Percentiles rank a stretch among this genome's conserved stretches.
These are phyloP conservation scores for Caryopteris hybrid DNA, from an alignment of 305 asterid genomes.

Conservation along the genomic window DNA sequence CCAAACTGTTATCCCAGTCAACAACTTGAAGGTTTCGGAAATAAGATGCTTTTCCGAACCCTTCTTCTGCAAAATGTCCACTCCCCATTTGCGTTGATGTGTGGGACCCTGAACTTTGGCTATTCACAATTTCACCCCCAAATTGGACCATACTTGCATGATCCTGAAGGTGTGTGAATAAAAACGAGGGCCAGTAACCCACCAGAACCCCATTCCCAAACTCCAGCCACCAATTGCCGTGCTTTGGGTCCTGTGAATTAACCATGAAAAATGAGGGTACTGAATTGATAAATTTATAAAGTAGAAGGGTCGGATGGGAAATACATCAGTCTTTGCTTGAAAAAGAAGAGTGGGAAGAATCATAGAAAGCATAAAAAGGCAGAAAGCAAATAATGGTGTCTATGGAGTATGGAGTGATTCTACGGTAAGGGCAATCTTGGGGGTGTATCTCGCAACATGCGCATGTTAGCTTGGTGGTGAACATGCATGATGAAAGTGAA, in stretches of 20 bases:
- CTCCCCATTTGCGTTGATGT: slow-evolving; percentile 98
- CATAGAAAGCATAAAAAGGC: slow-evolving; percentile 38
- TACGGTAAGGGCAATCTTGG: slow-evolving; percentile 19
- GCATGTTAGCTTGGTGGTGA: slow-evolving; percentile 24
- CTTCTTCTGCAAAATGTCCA: slow-evolving; percentile 92
- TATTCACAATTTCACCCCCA: slow-evolving; percentile 88
- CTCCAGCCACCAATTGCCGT: slow-evolving; percentile 99
- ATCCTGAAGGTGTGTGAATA: slow-evolving; percentile 68
- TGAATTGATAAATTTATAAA: slow-evolving; percentile 9
- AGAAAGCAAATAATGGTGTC: slow-evolving; percentile 39
- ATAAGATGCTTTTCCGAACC: slow-evolving; percentile 90
- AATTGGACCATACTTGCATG: slow-evolving; percentile 91
- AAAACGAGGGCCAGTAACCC: slow-evolving; percentile 89
- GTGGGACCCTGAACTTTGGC: slow-evolving; percentile 46
- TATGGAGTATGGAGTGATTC: slow-evolving; percentile 27
- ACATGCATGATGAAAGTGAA: slow-evolving; percentile 27
- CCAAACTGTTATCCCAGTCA: slow-evolving; percentile 82
- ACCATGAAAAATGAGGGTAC: slow-evolving; percentile 46
- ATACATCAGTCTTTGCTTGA: slow-evolving; percentile 45
- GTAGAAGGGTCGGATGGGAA: slow-evolving; percentile 12
- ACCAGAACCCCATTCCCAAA: slow-evolving; percentile 82
- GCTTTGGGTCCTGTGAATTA: slow-evolving; percentile 98
- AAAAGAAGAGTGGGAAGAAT: slow-evolving; percentile 47
- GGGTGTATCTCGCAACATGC: slow-evolving; percentile 23
- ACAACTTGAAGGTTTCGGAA: slow-evolving; percentile 82